Conservation (phyloP, 164 flowering plant species). For the Malania oleifera region DNA sequence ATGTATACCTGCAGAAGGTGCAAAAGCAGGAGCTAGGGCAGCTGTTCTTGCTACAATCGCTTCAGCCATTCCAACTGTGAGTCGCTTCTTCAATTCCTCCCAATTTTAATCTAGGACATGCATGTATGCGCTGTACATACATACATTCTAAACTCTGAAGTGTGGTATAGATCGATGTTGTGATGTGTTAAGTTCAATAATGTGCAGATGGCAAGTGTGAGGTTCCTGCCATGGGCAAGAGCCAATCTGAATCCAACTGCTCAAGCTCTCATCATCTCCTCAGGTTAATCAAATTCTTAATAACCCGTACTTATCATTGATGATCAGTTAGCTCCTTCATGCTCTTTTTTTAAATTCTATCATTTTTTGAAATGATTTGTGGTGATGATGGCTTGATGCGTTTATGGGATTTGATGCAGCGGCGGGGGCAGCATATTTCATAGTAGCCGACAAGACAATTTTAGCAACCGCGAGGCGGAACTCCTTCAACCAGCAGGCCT, state of each 20-base stretch:
- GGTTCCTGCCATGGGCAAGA: constrained; percentile 89
- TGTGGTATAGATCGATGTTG: too few species aligned
- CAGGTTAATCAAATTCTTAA: too few species aligned
- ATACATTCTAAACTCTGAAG: too few species aligned
- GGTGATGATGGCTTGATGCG: too few species aligned
- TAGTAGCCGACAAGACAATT: constrained; percentile 91
- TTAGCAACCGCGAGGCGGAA: constrained; percentile 71
- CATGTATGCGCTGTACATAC: too few species aligned
- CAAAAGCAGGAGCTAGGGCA: constrained; percentile 80
- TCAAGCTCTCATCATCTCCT: constrained; percentile 87
- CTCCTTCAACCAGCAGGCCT: constrained; percentile 43
- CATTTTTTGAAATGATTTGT: too few species aligned
- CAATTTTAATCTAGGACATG: too few species aligned
- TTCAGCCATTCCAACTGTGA: constrained; percentile 87
- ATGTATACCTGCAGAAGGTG: constrained; percentile 49
- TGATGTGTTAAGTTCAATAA: background rate
- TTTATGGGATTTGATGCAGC: constrained; percentile 30
- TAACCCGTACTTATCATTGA: background rate
- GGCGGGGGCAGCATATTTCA: constrained; percentile 87
- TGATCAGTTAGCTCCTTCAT: too few species aligned
- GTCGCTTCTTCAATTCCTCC: constrained; percentile 7
- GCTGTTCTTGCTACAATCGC: constrained; percentile 70
- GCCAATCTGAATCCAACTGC: constrained; percentile 85
- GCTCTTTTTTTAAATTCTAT: too few species aligned
- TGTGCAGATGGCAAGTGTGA: constrained; percentile 77